Evolutionary conservation across 768 basidiomycete genomes (phyloP), one percentile per base, ranked within the genome.

Genomic region (Panaeolus cyanescens): DNA sequence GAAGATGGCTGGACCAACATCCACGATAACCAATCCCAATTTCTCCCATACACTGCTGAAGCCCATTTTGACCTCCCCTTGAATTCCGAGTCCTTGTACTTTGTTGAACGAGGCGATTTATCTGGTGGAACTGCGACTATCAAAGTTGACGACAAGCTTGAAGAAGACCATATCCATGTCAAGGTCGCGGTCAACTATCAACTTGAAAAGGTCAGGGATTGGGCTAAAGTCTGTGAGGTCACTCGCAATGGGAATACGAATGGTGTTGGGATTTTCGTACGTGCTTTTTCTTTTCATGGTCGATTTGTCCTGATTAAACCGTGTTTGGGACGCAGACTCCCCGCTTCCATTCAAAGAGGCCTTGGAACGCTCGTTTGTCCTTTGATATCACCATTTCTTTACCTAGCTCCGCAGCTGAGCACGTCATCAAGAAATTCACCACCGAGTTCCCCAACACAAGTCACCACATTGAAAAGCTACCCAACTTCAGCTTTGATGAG

Each of bases 371-470:
- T 0, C 20, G 31, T 6, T 12, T 55, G 17, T 60, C 17, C 15
- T 40, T 60, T 54, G 42, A 60, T n/a, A 22, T 54, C 15, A 42
- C 30, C 17, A 32, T 55, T 19, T 22, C 54, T 2, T 55, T 36
- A 5, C 40, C 59, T 42, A 32, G 30, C 19, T 55, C 25, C 33
- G 33, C 28, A 10, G 19, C 33, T 40, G 22, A 28, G 8, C 39
- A 31, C 15, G 56, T 64, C 2, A 75, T 87, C 64, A 77, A 80
- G 56, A 67, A 65, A 4, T 75, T 86, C 28, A 73, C 77, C 59
- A 84, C 83, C 4, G 68, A 75, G 33, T 59, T 83, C 33, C 74
- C 72, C 13, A 76, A 77, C 60, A 81, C 78, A 40, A 57, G 45
- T 33, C 79, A 85, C 20, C 60, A 63, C 10, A 57, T 86, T 3